Percentiles rank a stretch among this genome's conserved stretches.
Evolutionary conservation across 2,329 filamentous ascomycete species (phyloP).

Genomic region (Aspergillus sp.): DNA sequence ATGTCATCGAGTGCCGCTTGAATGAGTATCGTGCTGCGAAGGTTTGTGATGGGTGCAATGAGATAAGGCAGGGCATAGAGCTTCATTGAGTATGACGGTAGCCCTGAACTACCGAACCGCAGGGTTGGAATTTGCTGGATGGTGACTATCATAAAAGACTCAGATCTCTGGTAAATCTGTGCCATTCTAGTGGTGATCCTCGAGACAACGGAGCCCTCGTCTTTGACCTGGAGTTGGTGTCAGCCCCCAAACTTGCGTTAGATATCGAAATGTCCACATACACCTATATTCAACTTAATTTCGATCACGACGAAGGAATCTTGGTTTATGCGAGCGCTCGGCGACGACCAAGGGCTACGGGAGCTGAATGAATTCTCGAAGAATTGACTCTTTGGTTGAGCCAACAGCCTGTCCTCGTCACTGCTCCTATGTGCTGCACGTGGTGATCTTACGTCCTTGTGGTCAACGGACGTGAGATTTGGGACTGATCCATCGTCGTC

Average conservation of each 20-base stretch:
- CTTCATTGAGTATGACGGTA: slow-evolving; percentile 76
- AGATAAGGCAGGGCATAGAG: slow-evolving; percentile 69
- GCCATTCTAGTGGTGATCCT: slow-evolving; percentile 73
- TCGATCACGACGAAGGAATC: slow-evolving; percentile 64
- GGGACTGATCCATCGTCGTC: slow-evolving; percentile 22
- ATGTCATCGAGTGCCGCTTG: slow-evolving; percentile 73
- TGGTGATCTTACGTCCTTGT: slow-evolving; percentile 16
- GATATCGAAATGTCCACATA: slow-evolving; percentile 31
- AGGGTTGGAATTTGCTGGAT: slow-evolving; percentile 75
- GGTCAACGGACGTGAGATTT: slow-evolving; percentile 12
- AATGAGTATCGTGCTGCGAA: slow-evolving; percentile 74
- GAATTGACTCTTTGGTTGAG: slow-evolving; percentile 38
- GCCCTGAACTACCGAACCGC: slow-evolving; percentile 71
- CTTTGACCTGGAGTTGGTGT: slow-evolving; percentile 54
- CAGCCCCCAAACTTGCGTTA: slow-evolving; percentile 8
- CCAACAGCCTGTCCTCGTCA: slow-evolving; percentile 21
- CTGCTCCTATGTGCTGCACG: slow-evolving; percentile 13
- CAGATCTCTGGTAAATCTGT: slow-evolving; percentile 70
- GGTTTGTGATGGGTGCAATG: slow-evolving; percentile 73
- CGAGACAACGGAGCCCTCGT: slow-evolving; percentile 74
- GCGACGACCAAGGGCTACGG: slow-evolving; percentile 35
- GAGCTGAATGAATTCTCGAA: slow-evolving; percentile 41
- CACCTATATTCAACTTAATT: slow-evolving; percentile 63
- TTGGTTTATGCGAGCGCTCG: slow-evolving; percentile 50
- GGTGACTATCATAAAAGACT: slow-evolving; percentile 71